Evolutionary conservation across 2,329 filamentous ascomycete species (phyloP), one percentile per base, ranked within the genome.

Genomic region (Monosporascus sp.): DNA sequence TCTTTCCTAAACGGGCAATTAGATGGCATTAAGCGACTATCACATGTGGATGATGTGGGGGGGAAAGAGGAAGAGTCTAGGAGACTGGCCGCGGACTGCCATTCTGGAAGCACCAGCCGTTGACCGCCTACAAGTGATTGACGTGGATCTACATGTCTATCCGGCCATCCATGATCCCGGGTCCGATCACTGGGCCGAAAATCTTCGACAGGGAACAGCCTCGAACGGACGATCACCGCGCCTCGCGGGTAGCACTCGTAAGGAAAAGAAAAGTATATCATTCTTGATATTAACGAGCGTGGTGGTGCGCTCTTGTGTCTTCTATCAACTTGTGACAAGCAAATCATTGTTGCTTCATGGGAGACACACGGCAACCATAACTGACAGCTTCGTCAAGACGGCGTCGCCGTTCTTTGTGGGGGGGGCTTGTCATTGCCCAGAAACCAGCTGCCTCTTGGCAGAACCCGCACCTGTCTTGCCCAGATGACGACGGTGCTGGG

Each of bases 281-380:
- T n/a, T 19, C 17, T 41, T n/a, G 17, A 41, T 20, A 41, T n/a
- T n/a, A 8, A 19, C 38, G 8, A 4, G 8, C 17, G 38, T 17
- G 17, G 4, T 41, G 17, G 11, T 46, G 20, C 6, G 17, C 16
- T 46, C 14, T 46, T 17, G 24, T 17, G 14, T 46, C 22, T n/a
- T 22, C 26, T 19, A 19, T 22, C 43, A 22, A 22, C 26, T 38
- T 49, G 57, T 49, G 52, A 53, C 57, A 16, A 56, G 59, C 64
- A 63, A 66, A 66, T 65, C 64, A 64, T 52, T 63, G 50, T 49
- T 31, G 37, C 49, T 55, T 50, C 50, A 27, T 55, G 55, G 51
- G 63, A 59, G 54, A 9, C 56, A 65, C 64, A 60, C 60, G 62
- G 63, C 27, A 66, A 65, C 31, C 11, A 14, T 34, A 34, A 34